Evolutionary conservation across 2,329 filamentous ascomycete genomes (phyloP).

Genomic region (Pseudocercospora ulei): DNA sequence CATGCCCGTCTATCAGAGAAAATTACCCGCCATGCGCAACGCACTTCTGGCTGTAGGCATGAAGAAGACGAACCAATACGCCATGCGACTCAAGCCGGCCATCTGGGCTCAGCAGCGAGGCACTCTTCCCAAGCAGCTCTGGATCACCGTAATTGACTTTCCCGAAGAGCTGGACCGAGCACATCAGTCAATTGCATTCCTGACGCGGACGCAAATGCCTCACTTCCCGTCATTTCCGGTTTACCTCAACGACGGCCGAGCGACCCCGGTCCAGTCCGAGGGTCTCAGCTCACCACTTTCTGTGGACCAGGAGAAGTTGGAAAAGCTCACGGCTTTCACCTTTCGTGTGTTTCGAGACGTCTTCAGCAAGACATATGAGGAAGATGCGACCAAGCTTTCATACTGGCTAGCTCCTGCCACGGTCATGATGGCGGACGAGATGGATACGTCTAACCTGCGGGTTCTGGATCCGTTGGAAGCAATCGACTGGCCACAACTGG

Average conservation of each 20-base stretch:
- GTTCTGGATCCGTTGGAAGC: slow-evolving; percentile 23
- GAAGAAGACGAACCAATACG: slow-evolving; percentile 64
- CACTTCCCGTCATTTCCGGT: slow-evolving; percentile 58
- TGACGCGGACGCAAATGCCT: slow-evolving; percentile 60
- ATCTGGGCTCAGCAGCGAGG: slow-evolving; percentile 53
- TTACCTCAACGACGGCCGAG: slow-evolving; percentile 56
- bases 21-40: slow-evolving; percentile 73
- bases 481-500: slow-evolving; percentile 56
- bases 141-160: slow-evolving; percentile 53
- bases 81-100: slow-evolving; percentile 67
- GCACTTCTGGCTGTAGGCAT: slow-evolving; percentile 70
- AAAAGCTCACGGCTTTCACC: slow-evolving; percentile 60
- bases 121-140: slow-evolving; percentile 47
- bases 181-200: slow-evolving; percentile 57
- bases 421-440: not conserved
- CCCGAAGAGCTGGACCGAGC: slow-evolving; percentile 49
- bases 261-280: slow-evolving; percentile 49
- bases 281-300: slow-evolving; percentile 40
- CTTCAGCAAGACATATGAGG: slow-evolving; percentile 77
- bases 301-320: slow-evolving; percentile 40
- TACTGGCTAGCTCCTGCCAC: slow-evolving; percentile 67
- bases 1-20: slow-evolving; percentile 61
- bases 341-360: slow-evolving; percentile 68
- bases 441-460: not conserved
- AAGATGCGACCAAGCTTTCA: slow-evolving; percentile 54